A percentile compares a stretch with the other conserved stretches of the same genome.
Conservation (phyloP, 2,329 filamentous ascomycete genomes). For the Trichoderma gracile region DNA sequence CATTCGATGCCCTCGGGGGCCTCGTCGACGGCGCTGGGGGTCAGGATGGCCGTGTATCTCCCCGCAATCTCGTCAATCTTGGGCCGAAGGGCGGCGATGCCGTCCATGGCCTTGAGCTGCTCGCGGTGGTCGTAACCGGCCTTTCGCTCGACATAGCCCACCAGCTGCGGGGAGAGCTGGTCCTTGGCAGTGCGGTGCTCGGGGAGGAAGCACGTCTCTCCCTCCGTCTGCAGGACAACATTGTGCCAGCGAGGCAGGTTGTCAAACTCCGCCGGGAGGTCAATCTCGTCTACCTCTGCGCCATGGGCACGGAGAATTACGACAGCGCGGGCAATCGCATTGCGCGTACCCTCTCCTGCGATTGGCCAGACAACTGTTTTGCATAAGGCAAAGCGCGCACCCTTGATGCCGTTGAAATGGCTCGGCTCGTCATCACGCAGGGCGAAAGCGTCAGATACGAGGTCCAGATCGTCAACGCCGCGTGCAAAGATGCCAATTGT, state of each 20-base stretch:
- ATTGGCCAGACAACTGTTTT: slow-evolving; percentile 55
- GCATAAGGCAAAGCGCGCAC: slow-evolving; percentile 55
- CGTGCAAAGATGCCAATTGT: slow-evolving; percentile 63
- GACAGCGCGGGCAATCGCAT: slow-evolving; percentile 45
- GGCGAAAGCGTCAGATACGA: slow-evolving; percentile 56
- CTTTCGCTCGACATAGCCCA: slow-evolving; percentile 53
- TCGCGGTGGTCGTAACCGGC: slow-evolving; percentile 46
- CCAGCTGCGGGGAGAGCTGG: slow-evolving; percentile 48
- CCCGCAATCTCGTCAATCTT: slow-evolving; percentile 54
- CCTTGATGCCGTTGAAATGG: slow-evolving; percentile 41
- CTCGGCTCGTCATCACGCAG: slow-evolving; percentile 52
- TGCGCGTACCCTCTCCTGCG: slow-evolving; percentile 46
- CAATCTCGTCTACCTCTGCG: slow-evolving; percentile 57
- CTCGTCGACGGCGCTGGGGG: slow-evolving; percentile 60
- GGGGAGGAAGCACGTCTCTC: slow-evolving; percentile 52
- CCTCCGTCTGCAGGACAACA: slow-evolving; percentile 53
- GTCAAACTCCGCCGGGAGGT: slow-evolving; percentile 52
- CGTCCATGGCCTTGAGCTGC: slow-evolving; percentile 56
- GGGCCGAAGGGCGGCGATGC: slow-evolving; percentile 54
- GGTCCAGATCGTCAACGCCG: slow-evolving; percentile 57
- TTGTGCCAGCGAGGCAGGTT: slow-evolving; percentile 54
- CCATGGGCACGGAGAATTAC: slow-evolving; percentile 48
- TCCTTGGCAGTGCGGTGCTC: slow-evolving; percentile 53
- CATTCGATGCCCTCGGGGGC: slow-evolving; percentile 54
- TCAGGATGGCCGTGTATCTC: slow-evolving; percentile 56